phyloP scores from a whole-genome alignment of 768 basidiomycete species.

The Naematelia encephala region DNA sequence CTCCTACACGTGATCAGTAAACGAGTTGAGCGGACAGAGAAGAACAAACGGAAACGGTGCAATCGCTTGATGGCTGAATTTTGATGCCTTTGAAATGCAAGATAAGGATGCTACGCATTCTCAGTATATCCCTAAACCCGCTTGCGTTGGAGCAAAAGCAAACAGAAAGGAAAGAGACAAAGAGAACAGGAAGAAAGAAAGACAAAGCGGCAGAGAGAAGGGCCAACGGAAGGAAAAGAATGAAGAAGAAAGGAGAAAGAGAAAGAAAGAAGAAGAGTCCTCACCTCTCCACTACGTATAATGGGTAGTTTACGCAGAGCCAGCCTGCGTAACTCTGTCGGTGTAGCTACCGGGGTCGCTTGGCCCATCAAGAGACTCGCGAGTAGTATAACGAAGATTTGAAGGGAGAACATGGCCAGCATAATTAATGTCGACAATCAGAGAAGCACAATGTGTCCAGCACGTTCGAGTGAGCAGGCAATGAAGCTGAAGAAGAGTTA shows the following conservation, averaged over 20 bases:
- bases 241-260: background rate
- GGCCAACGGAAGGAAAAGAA: background rate
- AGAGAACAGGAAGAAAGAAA: background rate
- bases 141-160: no score
- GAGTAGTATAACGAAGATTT: background rate
- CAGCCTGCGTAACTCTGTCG: slow-evolving; percentile 37
- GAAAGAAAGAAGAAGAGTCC: background rate
- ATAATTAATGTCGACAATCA: background rate
- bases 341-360: background rate
- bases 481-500: no score
- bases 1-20: background rate
- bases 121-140: background rate
- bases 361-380: background rate
- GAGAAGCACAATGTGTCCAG: background rate
- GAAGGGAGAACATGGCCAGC: background rate
- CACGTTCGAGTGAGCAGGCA: no score
- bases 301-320: slow-evolving; percentile 3
- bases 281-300: slow-evolving; percentile 6
- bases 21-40: background rate
- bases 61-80: background rate
- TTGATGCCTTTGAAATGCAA: background rate
- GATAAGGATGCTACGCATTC: background rate
- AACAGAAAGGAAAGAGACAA: background rate
- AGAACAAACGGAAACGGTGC: background rate
- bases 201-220: no score